Evolutionary conservation across 306 rosid genomes (phyloP).

Genomic region (Trichosanthes truncata): DNA sequence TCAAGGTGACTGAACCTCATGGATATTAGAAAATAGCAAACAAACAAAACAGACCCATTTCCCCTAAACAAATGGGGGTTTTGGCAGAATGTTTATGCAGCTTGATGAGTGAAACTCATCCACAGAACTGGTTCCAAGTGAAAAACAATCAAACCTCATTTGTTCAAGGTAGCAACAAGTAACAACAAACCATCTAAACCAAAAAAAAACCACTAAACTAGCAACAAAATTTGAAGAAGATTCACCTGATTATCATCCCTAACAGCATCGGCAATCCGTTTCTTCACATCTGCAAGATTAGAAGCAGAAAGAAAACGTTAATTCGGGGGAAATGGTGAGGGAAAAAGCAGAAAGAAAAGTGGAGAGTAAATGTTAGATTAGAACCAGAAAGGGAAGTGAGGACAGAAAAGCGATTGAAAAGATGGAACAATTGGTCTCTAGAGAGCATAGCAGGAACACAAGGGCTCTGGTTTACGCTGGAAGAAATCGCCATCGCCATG

Average conservation of each 20-base stretch:
- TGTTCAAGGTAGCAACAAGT: not conserved
- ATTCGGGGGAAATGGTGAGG: not conserved
- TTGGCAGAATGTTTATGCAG: not conserved
- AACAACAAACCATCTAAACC: not conserved
- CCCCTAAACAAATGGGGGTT: not conserved
- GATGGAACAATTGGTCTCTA: slow-evolving; percentile 51
- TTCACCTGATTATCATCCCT: slow-evolving; percentile 56
- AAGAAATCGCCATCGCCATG: not conserved
- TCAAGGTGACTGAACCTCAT: not conserved
- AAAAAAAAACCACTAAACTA: not conserved
- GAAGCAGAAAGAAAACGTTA: not conserved
- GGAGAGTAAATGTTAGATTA: not conserved
- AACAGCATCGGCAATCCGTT: slow-evolving; percentile 61
- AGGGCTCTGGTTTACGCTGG: slow-evolving; percentile 17
- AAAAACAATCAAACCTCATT: not conserved
- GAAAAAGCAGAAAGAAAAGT: not conserved
- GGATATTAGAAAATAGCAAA: not conserved
- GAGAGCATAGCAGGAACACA: slow-evolving; percentile 33
- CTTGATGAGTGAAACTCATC: not conserved
- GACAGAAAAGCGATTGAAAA: slow-evolving; percentile 47
- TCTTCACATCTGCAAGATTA: slow-evolving; percentile 47
- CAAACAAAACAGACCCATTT: not conserved
- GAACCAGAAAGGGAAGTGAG: slow-evolving; percentile 68
- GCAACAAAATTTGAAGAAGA: not conserved
- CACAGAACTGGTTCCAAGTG: not conserved